These are phyloP conservation scores for Alternaria conjuncta DNA, from an alignment of 2,329 filamentous ascomycete species.

Conservation along the genomic window DNA sequence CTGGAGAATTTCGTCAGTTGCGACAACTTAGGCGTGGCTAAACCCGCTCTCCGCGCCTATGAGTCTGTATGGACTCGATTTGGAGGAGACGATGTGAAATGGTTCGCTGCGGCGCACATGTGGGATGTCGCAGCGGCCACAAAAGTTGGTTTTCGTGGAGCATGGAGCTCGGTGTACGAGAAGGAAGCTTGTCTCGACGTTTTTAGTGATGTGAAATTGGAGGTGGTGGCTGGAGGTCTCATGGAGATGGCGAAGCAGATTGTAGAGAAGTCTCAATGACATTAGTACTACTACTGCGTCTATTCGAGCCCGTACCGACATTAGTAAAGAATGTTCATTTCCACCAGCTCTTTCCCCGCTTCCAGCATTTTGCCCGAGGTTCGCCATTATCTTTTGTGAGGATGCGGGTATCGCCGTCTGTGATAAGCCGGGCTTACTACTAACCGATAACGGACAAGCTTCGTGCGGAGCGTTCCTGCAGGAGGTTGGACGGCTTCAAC, in stretches of 20 bases:
- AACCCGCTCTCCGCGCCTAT: conserved; percentile 59
- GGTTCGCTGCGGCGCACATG: conserved; percentile 67
- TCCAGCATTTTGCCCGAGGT: conserved; percentile 34
- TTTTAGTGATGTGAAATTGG: conserved; percentile 12
- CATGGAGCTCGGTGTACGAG: conserved; percentile 17
- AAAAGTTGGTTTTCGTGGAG: conserved; percentile 49
- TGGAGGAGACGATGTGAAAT: conserved; percentile 51
- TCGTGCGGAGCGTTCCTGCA: conserved; percentile 1
- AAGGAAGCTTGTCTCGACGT: conserved; percentile 14
- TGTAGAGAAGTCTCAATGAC: conserved; percentile 13
- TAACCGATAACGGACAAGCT: not conserved
- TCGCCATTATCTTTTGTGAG: conserved; percentile 30
- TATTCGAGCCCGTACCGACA: not conserved
- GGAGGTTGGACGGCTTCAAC: not conserved
- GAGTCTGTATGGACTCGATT: conserved; percentile 52
- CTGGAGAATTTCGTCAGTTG: conserved; percentile 60
- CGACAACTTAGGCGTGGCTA: conserved; percentile 56
- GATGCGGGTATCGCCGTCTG: not conserved
- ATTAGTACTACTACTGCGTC: not conserved
- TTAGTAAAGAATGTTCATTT: not conserved
- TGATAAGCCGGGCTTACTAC: not conserved
- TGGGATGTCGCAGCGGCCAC: conserved; percentile 64
- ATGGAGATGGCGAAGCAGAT: conserved; percentile 13
- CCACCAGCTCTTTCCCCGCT: conserved; percentile 8
- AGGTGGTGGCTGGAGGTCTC: conserved; percentile 10